Percentiles rank a stretch among this genome's conserved stretches.
phyloP scores from a whole-genome alignment of 2,329 filamentous ascomycete species.

The Paraphaeosphaeria minitans region DNA sequence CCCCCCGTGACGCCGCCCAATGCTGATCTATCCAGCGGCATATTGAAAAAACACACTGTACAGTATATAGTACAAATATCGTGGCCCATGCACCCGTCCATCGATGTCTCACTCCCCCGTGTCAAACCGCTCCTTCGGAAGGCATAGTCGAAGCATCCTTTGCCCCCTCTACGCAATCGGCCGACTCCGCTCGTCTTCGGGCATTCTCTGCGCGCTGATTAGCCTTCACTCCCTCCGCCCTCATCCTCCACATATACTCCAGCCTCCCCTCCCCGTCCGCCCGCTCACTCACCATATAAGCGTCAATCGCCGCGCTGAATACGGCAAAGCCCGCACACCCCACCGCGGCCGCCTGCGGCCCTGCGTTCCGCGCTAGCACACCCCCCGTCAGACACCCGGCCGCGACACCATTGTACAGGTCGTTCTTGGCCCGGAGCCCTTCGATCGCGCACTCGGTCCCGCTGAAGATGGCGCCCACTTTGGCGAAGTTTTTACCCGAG shows the following conservation, averaged over 20 bases:
- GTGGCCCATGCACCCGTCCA: background rate
- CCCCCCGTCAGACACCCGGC: conserved; percentile 92
- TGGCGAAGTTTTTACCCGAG: conserved; percentile 90
- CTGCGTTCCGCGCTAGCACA: conserved; percentile 82
- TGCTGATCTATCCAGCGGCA: conserved; percentile 1
- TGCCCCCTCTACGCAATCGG: conserved; percentile 41
- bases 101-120: no score
- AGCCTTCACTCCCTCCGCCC: conserved; percentile 1
- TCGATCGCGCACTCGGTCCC: conserved; percentile 97
- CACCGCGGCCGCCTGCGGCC: conserved; percentile 83
- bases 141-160: background rate
- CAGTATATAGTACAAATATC: conserved; percentile 7
- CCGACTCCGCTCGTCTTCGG: conserved; percentile 48
- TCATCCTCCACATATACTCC: background rate
- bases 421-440: conserved; percentile 89
- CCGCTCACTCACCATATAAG: conserved; percentile 67
- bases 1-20: conserved; percentile 9
- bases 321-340: conserved; percentile 94
- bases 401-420: conserved; percentile 82
- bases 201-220: conserved; percentile 35
- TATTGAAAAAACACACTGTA: background rate
- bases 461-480: conserved; percentile 87
- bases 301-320: conserved; percentile 90
- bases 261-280: background rate
- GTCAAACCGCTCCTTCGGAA: no score